Percentiles rank a stretch among this genome's conserved stretches.
Evolutionary conservation across 306 rosid genomes (phyloP).

Genomic region (Mimosa bimucronata): DNA sequence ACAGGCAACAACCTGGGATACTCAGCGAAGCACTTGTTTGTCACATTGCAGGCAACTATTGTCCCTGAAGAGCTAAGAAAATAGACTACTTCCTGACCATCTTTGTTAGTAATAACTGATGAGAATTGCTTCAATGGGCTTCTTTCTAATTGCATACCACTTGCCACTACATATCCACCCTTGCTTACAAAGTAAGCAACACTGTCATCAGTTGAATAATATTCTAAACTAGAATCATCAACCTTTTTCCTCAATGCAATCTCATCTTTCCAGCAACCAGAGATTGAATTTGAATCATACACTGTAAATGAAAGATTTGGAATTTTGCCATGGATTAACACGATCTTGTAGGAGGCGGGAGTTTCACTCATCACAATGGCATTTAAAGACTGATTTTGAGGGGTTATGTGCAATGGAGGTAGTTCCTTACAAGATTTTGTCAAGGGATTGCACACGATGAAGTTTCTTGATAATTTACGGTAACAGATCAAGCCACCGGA

Average conservation of each 20-base stretch:
- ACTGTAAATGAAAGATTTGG: slow-evolving; percentile 59
- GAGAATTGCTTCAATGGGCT: slow-evolving; percentile 90
- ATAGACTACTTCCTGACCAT: slow-evolving; percentile 60
- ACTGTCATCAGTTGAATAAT: slow-evolving; percentile 55
- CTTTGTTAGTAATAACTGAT: slow-evolving; percentile 56
- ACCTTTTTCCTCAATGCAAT: slow-evolving; percentile 46
- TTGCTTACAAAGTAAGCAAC: slow-evolving; percentile 76
- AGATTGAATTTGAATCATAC: slow-evolving; percentile 48
- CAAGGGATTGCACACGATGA: slow-evolving; percentile 70
- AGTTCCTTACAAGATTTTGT: slow-evolving; percentile 63
- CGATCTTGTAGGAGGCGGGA: slow-evolving; percentile 55
- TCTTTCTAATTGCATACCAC: slow-evolving; percentile 66
- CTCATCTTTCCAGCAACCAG: slow-evolving; percentile 64
- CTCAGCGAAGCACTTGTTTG: slow-evolving; percentile 60
- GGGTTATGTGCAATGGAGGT: slow-evolving; percentile 53
- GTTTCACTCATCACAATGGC: slow-evolving; percentile 75
- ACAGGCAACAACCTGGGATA: slow-evolving; percentile 75
- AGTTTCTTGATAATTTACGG: slow-evolving; percentile 57
- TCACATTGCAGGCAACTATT: slow-evolving; percentile 69
- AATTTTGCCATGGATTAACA: slow-evolving; percentile 65
- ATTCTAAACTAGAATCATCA: slow-evolving; percentile 40
- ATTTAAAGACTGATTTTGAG: slow-evolving; percentile 51
- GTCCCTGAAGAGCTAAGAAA: slow-evolving; percentile 80
- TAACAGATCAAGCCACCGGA: slow-evolving; percentile 85
- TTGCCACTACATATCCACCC: slow-evolving; percentile 75